Evolutionary conservation across 352 stramenopile genomes (phyloP), one percentile per base, ranked within the genome.

Genomic region (Globisporangium cystogenes): DNA sequence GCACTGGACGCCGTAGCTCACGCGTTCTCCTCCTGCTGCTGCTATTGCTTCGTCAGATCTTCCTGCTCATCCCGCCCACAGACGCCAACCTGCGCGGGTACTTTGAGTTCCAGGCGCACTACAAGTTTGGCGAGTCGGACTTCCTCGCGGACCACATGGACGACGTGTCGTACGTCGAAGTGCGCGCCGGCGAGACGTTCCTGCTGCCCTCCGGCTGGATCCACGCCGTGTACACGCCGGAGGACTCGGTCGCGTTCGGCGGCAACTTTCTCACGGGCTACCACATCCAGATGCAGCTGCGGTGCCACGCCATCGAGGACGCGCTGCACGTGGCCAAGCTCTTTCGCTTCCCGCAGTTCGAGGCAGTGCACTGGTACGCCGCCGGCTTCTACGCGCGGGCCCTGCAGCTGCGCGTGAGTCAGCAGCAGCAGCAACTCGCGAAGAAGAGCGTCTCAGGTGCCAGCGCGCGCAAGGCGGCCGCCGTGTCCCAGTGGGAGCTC

Each of bases 201-300:
- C 41, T 82, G 44, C 49, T 82, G 23, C 71, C 71, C 0, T 71
- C 71, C 0, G 71, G 71, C 1, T 82, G 71, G 68, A 72, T 82
- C 24, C 70, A 78, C 42, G 64, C 68, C 0, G 65, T 74, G 40
- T 71, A 73, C 53, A 76, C 71, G 8, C 63, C 58, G 0, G 56
- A 74, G 40, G 71, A 82, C 46, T 67, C 65, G 41, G 69, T 82
- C 24, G 60, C 62, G 39, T 82, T 75, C 44, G 55, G 68, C 20
- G 71, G 71, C 18, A 72, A 74, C 49, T 78, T 82, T 24, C 50
- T 82, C 10, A 64, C 65, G 0, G 58, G 59, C 7, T 70, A 76
- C 29, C 60, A 78, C 61, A 68, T 78, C 12, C 31, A 48, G 21
- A 74, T 49, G 39, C 71, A 78, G 18, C 24, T 76, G 16, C 56